Evolutionary conservation across 192 early-diverging fungal genomes (phyloP).

Genomic region (Backusella morwellensis): DNA sequence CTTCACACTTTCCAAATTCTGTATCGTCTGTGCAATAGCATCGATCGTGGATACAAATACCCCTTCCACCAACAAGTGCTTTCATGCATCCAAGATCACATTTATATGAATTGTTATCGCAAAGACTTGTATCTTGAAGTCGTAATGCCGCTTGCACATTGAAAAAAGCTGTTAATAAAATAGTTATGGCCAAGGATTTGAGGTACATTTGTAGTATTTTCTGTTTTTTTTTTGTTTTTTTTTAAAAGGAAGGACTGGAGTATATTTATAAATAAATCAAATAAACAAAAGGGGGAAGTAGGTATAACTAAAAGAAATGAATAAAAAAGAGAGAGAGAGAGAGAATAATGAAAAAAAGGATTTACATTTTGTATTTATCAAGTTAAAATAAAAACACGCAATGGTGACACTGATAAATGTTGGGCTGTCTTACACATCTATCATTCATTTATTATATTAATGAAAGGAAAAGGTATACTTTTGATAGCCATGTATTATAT

Average conservation of each 20-base stretch:
- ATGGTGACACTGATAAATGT: slow-evolving; percentile 10
- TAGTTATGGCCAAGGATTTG: not conserved
- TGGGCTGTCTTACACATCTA: slow-evolving; percentile 3
- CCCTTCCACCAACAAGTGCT: slow-evolving; percentile 3
- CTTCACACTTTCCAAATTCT: slow-evolving; percentile 12
- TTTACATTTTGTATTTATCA: not conserved
- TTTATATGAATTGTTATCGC: not conserved
- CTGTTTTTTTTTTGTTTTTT: not conserved
- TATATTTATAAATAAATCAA: not conserved
- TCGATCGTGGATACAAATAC: slow-evolving; percentile 9
- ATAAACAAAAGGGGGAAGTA: not conserved
- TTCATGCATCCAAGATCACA: not conserved
- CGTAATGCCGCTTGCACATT: not conserved
- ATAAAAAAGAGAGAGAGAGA: not conserved
- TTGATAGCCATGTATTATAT: not conserved
- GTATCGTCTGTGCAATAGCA: slow-evolving; percentile 10
- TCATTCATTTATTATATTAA: slow-evolving; percentile 7
- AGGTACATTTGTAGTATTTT: not conserved
- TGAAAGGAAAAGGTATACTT: not conserved
- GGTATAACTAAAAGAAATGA: not conserved
- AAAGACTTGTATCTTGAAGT: not conserved
- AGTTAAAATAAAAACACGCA: not conserved
- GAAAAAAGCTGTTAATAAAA: not conserved
- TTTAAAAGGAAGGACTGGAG: not conserved
- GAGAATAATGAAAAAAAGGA: not conserved